Evolutionary conservation across 208 protist genomes (phyloP).

Genomic region (Trypanosoma melophagium): DNA sequence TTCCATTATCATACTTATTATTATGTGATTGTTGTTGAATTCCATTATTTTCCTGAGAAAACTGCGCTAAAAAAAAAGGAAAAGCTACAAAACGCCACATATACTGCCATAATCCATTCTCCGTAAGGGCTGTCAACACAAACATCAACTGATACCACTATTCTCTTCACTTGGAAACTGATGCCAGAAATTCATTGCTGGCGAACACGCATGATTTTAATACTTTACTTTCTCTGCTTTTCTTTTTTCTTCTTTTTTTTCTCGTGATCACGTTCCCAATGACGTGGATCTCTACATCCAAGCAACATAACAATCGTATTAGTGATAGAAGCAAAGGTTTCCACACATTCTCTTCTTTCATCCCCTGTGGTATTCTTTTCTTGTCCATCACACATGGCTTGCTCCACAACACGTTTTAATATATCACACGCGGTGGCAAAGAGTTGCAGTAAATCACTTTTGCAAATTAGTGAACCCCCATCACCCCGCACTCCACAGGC

Average conservation of each 20-base stretch:
- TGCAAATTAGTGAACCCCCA: conserved; percentile 2
- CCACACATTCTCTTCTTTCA: background rate
- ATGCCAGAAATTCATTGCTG: background rate
- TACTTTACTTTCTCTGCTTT: background rate
- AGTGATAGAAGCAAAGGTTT: background rate
- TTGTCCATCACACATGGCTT: too few species aligned
- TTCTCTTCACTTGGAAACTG: background rate
- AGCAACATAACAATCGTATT: conserved; percentile 13
- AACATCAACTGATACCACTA: conserved; percentile 2
- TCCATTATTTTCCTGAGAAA: background rate
- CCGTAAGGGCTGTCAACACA: conserved; percentile 15
- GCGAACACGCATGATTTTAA: too few species aligned
- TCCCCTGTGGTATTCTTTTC: background rate
- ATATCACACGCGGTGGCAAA: conserved; percentile 11
- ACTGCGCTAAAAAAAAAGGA: conserved; percentile 4
- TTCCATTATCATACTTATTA: background rate
- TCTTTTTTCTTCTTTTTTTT: background rate
- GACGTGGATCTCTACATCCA: conserved; percentile 7
- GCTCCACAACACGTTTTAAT: conserved; percentile 5
- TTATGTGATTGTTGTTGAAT: background rate
- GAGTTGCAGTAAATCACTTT: conserved; percentile 13
- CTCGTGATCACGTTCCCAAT: conserved; percentile 7
- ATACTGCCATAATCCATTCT: conserved; percentile 21
- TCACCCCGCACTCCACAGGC: too few species aligned
- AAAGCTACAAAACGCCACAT: conserved; percentile 13